Conservation (phyloP, 2,329 filamentous ascomycete species). For the Drechmeria coniospora region DNA sequence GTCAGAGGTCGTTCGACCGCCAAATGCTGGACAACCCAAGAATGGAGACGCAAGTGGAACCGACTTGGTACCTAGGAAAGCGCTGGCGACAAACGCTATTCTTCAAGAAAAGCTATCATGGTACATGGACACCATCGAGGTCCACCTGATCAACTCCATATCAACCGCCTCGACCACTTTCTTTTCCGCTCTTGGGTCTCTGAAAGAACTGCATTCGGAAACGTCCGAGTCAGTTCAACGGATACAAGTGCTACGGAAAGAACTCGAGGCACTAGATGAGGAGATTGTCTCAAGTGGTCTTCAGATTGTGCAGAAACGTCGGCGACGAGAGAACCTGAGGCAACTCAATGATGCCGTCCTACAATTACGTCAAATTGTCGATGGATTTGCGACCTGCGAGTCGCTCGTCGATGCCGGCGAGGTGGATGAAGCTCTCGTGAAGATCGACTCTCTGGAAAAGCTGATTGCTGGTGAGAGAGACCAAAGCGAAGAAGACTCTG, state of each 20-base stretch:
- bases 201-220: constrained; percentile 82
- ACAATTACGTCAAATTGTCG: constrained; percentile 67
- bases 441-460: constrained; percentile 62
- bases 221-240: constrained; percentile 79
- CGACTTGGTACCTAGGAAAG: constrained; percentile 53
- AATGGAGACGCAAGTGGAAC: constrained; percentile 41
- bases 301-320: constrained; percentile 69
- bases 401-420: constrained; percentile 69
- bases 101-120: constrained; percentile 95
- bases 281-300: constrained; percentile 78
- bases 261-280: constrained; percentile 66
- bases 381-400: constrained; percentile 63
- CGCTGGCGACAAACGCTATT: constrained; percentile 89
- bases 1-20: constrained; percentile 78
- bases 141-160: constrained; percentile 91
- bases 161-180: constrained; percentile 92
- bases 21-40: constrained; percentile 37
- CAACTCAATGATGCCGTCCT: constrained; percentile 69
- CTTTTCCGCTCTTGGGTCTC: constrained; percentile 80
- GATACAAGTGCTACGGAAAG: constrained; percentile 67
- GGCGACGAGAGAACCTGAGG: constrained; percentile 68
- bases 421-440: constrained; percentile 63
- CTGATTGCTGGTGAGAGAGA: constrained; percentile 61
- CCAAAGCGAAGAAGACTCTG: constrained; percentile 13
- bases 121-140: constrained; percentile 99